phyloP scores from a whole-genome alignment of 139 green algal genomes.

The Volvox reticuliferus region DNA sequence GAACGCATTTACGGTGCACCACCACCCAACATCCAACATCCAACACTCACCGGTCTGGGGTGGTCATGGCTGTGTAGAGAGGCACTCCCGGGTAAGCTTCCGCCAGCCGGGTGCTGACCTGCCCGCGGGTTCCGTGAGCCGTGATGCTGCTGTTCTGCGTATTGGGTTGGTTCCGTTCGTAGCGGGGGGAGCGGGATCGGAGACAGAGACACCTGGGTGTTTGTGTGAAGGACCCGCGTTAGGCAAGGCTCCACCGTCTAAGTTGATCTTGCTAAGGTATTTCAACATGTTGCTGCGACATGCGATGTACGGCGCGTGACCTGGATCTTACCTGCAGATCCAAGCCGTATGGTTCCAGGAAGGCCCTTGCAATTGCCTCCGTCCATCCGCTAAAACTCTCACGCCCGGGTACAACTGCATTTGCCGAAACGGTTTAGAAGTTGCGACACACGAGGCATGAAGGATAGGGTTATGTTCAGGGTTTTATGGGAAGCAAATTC shows the following conservation, averaged over 20 bases:
- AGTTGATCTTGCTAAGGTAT: no score
- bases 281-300: background rate
- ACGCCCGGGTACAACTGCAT: conserved; percentile 20
- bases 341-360: conserved; percentile 45
- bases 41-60: conserved; percentile 4
- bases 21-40: no score
- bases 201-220: no score
- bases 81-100: conserved; percentile 22
- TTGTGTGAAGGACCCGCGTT: no score
- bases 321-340: conserved; percentile 29
- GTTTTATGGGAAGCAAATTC: no score
- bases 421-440: background rate
- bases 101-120: conserved; percentile 11
- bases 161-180: no score
- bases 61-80: conserved; percentile 40
- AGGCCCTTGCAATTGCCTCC: conserved; percentile 39
- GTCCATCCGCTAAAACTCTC: conserved; percentile 53
- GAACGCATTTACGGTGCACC: no score
- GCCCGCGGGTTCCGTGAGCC: conserved; percentile 33
- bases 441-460: no score
- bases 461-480: no score
- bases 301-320: background rate
- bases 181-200: no score
- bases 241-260: no score
- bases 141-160: conserved; percentile 36